A percentile compares a stretch with the other conserved stretches of the same genome.
These are phyloP conservation scores for Puccinia triticina DNA, from an alignment of 1,284 basidiomycete species.

Conservation along the genomic window DNA sequence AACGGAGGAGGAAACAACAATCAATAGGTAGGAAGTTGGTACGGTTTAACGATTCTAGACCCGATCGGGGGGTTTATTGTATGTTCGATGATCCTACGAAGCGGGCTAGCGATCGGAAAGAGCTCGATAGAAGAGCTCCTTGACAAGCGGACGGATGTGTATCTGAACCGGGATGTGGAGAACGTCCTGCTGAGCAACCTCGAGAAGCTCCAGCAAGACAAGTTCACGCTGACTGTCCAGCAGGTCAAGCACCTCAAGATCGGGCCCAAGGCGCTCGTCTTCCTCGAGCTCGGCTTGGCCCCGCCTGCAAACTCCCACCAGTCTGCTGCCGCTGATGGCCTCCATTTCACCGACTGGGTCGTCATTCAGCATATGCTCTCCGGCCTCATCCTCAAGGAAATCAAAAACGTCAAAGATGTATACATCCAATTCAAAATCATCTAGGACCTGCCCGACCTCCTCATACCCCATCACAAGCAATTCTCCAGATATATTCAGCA, in stretches of 20 bases:
- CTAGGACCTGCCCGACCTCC: neutral
- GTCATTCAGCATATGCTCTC: conserved; percentile 21
- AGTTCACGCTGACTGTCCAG: neutral
- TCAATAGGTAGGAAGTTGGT: conserved; percentile 26
- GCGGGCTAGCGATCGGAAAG: conserved; percentile 29
- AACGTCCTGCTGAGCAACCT: conserved; percentile 12
- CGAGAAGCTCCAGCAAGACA: neutral
- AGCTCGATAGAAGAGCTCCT: conserved; percentile 29
- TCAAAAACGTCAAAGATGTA: conserved; percentile 27
- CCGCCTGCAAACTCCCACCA: neutral
- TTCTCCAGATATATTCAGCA: neutral
- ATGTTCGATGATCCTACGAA: conserved; percentile 34
- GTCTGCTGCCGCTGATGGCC: neutral
- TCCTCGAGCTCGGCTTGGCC: conserved; percentile 6
- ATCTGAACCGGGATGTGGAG: conserved; percentile 10
- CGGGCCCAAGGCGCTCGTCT: conserved; percentile 11
- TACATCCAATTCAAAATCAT: conserved; percentile 5
- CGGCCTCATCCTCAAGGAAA: conserved; percentile 24
- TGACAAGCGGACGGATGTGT: neutral
- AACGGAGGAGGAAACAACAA: neutral
- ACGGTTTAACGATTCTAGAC: conserved; percentile 34
- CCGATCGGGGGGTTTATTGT: conserved; percentile 45
- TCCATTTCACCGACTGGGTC: conserved; percentile 9
- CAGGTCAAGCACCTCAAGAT: conserved; percentile 16
- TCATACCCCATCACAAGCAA: neutral